These are phyloP conservation scores for Salvia sclarea DNA, from an alignment of 305 asterid species.

Conservation along the genomic window DNA sequence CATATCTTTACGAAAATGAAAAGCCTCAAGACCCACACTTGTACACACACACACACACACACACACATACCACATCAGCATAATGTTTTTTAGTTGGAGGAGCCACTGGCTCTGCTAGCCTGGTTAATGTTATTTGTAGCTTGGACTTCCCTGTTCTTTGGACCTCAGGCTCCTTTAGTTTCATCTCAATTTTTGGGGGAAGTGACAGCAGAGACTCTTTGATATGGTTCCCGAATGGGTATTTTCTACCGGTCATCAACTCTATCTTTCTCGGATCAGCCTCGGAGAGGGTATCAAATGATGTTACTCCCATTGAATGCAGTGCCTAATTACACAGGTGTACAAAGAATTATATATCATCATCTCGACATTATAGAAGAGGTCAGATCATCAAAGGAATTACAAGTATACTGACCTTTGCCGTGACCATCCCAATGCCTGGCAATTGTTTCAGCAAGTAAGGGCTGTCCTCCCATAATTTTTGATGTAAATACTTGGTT, in stretches of 20 bases:
- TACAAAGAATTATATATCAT: conserved; percentile 24
- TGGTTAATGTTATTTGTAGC: conserved; percentile 71
- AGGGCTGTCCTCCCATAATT: conserved; percentile 80
- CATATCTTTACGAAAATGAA: conserved; percentile 4
- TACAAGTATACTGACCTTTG: conserved; percentile 65
- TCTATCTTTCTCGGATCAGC: conserved; percentile 99
- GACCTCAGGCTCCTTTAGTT: conserved; percentile 55
- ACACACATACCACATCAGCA: conserved; percentile 88
- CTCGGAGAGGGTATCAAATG: conserved; percentile 77
- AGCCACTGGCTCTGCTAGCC: conserved; percentile 57
- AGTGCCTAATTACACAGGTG: conserved; percentile 63
- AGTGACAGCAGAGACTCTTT: conserved; percentile 76
- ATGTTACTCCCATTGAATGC: conserved; percentile 88
- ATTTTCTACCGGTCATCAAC: conserved; percentile 86
- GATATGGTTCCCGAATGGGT: conserved; percentile 94
- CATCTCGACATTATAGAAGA: too few species aligned
- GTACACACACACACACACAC: conserved; percentile 50
- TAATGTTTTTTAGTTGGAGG: conserved; percentile 66
- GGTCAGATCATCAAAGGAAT: conserved; percentile 28
- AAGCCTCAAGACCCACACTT: background rate
- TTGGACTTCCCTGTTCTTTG: conserved; percentile 72
- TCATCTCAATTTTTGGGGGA: conserved; percentile 87
- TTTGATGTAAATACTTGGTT: conserved; percentile 69
- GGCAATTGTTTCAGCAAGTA: conserved; percentile 95
- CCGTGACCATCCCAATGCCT: conserved; percentile 99